A percentile compares a stretch with the other conserved stretches of the same genome.
Conservation (phyloP, 768 basidiomycete species). For the Leccinum boreale region DNA sequence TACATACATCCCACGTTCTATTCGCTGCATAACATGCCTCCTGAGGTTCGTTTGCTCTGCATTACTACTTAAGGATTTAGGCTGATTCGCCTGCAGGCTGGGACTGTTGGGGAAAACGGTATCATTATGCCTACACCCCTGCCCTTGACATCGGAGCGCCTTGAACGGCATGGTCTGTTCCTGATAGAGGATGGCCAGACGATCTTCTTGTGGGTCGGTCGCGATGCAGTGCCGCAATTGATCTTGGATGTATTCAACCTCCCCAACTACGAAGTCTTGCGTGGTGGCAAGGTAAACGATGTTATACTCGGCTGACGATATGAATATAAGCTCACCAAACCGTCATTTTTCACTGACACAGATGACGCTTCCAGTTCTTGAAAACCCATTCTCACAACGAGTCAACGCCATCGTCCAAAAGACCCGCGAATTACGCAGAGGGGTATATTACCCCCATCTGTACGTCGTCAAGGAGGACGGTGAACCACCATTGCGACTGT, state of each 20-base stretch:
- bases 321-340: not conserved
- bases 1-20: slow-evolving; percentile 97
- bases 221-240: slow-evolving; percentile 95
- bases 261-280: slow-evolving; percentile 81
- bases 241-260: slow-evolving; percentile 93
- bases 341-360: slow-evolving; percentile 25
- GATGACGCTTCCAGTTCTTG: slow-evolving; percentile 86
- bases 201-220: slow-evolving; percentile 98
- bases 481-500: slow-evolving; percentile 88
- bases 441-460: slow-evolving; percentile 89
- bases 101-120: slow-evolving; percentile 87
- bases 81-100: slow-evolving; percentile 54
- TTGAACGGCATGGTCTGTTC: slow-evolving; percentile 94
- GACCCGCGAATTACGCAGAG: slow-evolving; percentile 89
- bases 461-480: slow-evolving; percentile 99
- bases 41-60: slow-evolving; percentile 56
- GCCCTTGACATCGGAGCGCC: slow-evolving; percentile 90
- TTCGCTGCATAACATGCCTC: slow-evolving; percentile 93
- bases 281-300: slow-evolving; percentile 80
- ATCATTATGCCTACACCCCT: slow-evolving; percentile 84
- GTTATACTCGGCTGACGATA: not conserved
- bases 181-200: slow-evolving; percentile 97
- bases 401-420: slow-evolving; percentile 93
- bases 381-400: slow-evolving; percentile 94
- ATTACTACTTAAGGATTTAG: not conserved